Percentiles rank a stretch among this genome's conserved stretches.
Conservation (phyloP, 2,329 filamentous ascomycete genomes). For the Catunica adiposa region DNA sequence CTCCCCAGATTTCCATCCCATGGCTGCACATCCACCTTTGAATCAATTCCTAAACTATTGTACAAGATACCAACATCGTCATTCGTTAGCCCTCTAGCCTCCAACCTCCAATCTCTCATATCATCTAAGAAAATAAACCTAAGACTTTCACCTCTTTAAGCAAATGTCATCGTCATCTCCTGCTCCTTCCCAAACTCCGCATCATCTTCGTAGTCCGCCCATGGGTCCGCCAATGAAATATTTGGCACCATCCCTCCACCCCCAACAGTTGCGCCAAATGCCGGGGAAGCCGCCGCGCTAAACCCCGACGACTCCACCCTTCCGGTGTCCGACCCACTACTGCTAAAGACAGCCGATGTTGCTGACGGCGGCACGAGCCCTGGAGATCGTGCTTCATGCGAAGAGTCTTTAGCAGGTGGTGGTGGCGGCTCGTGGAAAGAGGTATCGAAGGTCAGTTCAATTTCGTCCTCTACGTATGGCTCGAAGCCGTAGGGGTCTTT, state of each 20-base stretch:
- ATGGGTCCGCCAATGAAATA: constrained; percentile 42
- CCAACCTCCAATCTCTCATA: no score
- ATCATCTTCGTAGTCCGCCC: constrained; percentile 47
- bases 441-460: constrained; percentile 60
- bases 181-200: constrained; percentile 51
- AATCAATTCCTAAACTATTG: neutral
- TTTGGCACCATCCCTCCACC: constrained; percentile 29
- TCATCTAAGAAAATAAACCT: no score
- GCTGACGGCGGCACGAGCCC: constrained; percentile 18
- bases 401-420: constrained; percentile 20
- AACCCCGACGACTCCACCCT: neutral
- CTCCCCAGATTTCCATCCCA: neutral
- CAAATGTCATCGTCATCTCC: constrained; percentile 71
- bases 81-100: neutral
- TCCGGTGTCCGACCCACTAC: neutral
- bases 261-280: neutral
- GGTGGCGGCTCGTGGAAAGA: constrained; percentile 31
- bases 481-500: constrained; percentile 13
- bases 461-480: constrained; percentile 27
- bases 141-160: constrained; percentile 28
- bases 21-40: neutral
- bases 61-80: neutral
- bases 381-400: constrained; percentile 16
- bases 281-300: neutral
- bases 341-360: neutral